Conservation (phyloP, 163 green algal genomes). For the Volvox carteri region DNA sequence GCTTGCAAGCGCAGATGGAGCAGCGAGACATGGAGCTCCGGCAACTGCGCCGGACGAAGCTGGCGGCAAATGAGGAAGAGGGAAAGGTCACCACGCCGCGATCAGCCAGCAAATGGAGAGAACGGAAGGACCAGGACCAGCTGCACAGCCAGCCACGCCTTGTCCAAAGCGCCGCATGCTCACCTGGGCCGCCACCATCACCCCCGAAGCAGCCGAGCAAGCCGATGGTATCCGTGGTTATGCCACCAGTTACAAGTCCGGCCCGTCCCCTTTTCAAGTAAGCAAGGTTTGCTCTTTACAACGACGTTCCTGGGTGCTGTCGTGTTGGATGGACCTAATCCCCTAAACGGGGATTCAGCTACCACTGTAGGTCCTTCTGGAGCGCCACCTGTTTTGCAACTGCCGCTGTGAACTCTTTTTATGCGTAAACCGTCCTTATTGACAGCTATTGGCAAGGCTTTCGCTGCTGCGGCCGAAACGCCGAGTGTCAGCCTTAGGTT, state of each 20-base stretch:
- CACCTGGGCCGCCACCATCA: neutral
- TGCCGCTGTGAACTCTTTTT: too few species aligned
- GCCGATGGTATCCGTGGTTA: slow-evolving; percentile 18
- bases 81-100: neutral
- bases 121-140: neutral
- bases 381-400: too few species aligned
- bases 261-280: slow-evolving; percentile 47
- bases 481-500: too few species aligned
- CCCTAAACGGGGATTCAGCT: too few species aligned
- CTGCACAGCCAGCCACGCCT: neutral
- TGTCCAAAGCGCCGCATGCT: neutral
- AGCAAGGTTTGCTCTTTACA: neutral
- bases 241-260: slow-evolving; percentile 38
- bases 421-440: too few species aligned
- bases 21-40: slow-evolving; percentile 24
- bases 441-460: too few species aligned
- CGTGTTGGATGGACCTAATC: too few species aligned
- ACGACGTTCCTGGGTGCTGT: too few species aligned
- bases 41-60: neutral
- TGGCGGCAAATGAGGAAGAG: neutral
- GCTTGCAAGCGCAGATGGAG: slow-evolving; percentile 17
- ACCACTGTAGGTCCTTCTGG: too few species aligned
- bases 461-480: too few species aligned
- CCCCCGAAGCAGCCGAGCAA: neutral
- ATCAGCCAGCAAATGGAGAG: neutral